phyloP scores from a whole-genome alignment of 306 rosid genomes.

The Spatholobus suberectus region DNA sequence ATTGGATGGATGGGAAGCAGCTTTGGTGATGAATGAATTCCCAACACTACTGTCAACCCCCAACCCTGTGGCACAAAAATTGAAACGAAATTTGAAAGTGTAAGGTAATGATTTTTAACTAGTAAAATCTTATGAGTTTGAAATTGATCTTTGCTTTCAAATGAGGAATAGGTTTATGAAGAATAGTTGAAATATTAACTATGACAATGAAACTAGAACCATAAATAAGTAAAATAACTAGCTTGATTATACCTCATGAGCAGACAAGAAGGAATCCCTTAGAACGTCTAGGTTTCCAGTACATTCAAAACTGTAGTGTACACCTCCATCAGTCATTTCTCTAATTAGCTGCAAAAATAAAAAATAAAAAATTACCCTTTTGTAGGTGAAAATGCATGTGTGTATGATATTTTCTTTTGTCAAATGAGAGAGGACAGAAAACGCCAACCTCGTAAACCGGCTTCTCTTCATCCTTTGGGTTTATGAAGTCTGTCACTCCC shows the following conservation, averaged over 20 bases:
- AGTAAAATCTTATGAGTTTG: neutral
- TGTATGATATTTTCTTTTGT: neutral
- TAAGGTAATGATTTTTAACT: neutral
- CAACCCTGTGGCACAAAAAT: slow-evolving; percentile 66
- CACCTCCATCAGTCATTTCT: slow-evolving; percentile 68
- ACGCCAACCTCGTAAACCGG: slow-evolving; percentile 66
- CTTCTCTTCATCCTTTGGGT: slow-evolving; percentile 64
- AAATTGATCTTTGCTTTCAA: slow-evolving; percentile 10
- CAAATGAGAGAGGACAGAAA: neutral
- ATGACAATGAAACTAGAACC: neutral
- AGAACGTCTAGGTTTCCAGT: slow-evolving; percentile 62
- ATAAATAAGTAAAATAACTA: neutral
- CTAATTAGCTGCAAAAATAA: slow-evolving; percentile 61
- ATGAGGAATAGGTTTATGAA: neutral
- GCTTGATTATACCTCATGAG: slow-evolving; percentile 54
- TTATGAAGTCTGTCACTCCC: slow-evolving; percentile 76
- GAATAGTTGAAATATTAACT: neutral
- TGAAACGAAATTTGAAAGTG: neutral
- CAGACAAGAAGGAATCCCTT: slow-evolving; percentile 66
- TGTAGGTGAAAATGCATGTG: neutral
- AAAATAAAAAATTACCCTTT: slow-evolving; percentile 20
- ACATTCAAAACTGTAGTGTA: slow-evolving; percentile 77
- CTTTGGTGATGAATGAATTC: slow-evolving; percentile 66
- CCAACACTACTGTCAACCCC: slow-evolving; percentile 77
- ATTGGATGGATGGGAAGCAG: slow-evolving; percentile 82